Percentiles rank a stretch among this genome's conserved stretches.
These are phyloP conservation scores for Oryza glumipatula DNA, from an alignment of 176 grass and related monocot genomes.

Conservation along the genomic window DNA sequence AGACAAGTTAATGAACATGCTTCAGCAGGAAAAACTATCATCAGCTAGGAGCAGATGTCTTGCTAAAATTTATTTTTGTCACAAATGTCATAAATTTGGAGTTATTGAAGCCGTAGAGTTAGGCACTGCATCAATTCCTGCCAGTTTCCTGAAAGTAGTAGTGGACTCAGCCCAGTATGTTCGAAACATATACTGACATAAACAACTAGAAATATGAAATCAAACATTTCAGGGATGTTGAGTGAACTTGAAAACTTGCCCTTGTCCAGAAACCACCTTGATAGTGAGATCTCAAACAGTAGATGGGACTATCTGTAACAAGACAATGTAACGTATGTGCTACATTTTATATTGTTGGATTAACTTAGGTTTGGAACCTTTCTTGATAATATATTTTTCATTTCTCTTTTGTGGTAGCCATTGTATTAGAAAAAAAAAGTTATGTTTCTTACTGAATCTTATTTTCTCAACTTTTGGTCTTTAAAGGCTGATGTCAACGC, in stretches of 20 bases:
- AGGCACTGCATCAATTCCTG: too few relatives aligned
- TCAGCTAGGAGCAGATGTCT: too few relatives aligned
- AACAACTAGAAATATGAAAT: not conserved
- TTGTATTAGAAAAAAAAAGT: not conserved
- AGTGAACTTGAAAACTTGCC: not conserved
- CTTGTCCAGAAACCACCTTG: not conserved
- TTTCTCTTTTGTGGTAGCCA: not conserved
- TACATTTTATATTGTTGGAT: constrained; percentile 5
- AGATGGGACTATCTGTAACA: not conserved
- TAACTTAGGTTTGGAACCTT: constrained; percentile 7
- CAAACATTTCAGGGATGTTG: not conserved
- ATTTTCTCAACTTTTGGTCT: not conserved
- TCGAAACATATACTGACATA: not conserved
- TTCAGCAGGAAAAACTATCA: not conserved
- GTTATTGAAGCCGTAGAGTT: too few relatives aligned
- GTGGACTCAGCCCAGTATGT: not conserved
- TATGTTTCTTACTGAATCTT: not conserved
- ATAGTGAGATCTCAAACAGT: not conserved
- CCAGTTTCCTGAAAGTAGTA: too few relatives aligned
- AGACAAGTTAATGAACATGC: not conserved
- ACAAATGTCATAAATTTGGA: too few relatives aligned
- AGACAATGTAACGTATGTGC: not conserved
- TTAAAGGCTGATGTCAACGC: constrained; percentile 69
- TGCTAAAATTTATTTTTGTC: too few relatives aligned
- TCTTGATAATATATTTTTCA: not conserved